Conservation (phyloP, 1,284 basidiomycete genomes). For the Trichosporon faecale region DNA sequence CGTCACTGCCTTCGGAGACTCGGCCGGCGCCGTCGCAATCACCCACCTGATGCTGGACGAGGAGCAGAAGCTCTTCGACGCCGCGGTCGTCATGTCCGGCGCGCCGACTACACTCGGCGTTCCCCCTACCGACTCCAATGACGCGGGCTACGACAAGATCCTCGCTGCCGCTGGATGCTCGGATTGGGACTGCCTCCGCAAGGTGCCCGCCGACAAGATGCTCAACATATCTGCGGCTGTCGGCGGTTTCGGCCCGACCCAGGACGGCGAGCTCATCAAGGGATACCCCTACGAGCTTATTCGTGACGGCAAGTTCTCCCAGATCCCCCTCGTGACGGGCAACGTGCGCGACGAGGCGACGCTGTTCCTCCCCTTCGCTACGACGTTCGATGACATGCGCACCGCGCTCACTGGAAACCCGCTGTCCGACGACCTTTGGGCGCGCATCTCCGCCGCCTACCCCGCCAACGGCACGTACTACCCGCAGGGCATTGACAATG, state of each 20-base stretch:
- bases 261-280: constrained; percentile 48
- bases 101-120: background rate
- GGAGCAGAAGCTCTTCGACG: constrained; percentile 43
- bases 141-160: background rate
- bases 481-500: background rate
- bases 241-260: constrained; percentile 24
- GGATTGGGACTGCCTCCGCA: constrained; percentile 7
- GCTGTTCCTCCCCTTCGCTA: constrained; percentile 23
- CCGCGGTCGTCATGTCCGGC: constrained; percentile 48
- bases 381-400: background rate
- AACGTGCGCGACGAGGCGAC: constrained; percentile 43
- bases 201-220: background rate
- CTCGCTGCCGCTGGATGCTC: background rate
- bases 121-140: background rate
- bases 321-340: constrained; percentile 50
- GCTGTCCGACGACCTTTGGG: background rate
- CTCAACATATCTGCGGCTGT: background rate
- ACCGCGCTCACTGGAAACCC: background rate
- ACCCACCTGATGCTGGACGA: constrained; percentile 39
- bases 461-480: background rate
- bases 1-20: constrained; percentile 51
- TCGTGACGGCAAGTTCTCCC: constrained; percentile 35
- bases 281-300: constrained; percentile 38
- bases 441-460: background rate
- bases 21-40: constrained; percentile 48